phyloP scores from a whole-genome alignment of 169 alveolate species.

The Amoebophrya sp. region DNA sequence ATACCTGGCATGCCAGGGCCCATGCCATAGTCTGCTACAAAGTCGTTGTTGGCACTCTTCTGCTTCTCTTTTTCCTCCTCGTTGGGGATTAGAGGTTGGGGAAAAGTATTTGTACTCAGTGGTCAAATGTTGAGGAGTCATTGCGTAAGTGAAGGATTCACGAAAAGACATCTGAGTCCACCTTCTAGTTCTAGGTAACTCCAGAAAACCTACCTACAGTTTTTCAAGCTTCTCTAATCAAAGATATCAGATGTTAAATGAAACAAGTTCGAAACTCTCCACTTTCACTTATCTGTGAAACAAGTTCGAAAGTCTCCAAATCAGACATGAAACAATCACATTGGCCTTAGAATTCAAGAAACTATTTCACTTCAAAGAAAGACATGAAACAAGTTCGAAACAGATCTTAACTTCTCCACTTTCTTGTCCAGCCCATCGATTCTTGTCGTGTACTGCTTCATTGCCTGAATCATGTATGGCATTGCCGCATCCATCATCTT shows the following conservation, averaged over 20 bases:
- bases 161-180: too few relatives aligned
- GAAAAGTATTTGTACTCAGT: too few relatives aligned
- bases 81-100: too few relatives aligned
- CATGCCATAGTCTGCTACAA: not conserved
- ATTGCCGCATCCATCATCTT: slow-evolving; percentile 59
- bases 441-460: slow-evolving; percentile 64
- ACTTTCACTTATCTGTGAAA: not conserved
- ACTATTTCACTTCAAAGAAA: too few relatives aligned
- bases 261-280: not conserved
- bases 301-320: too few relatives aligned
- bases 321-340: too few relatives aligned
- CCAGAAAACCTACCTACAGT: not conserved
- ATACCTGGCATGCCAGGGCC: not conserved
- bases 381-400: not conserved
- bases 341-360: too few relatives aligned
- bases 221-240: not conserved
- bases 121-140: too few relatives aligned
- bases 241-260: not conserved
- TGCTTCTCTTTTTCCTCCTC: not conserved
- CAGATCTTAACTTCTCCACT: slow-evolving; percentile 41
- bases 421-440: slow-evolving; percentile 64
- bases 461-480: slow-evolving; percentile 51
- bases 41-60: not conserved
- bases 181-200: too few relatives aligned
- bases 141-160: too few relatives aligned